These are phyloP conservation scores for Phlebiopsis flavidoalba DNA, from an alignment of 768 basidiomycete genomes.

Conservation along the genomic window DNA sequence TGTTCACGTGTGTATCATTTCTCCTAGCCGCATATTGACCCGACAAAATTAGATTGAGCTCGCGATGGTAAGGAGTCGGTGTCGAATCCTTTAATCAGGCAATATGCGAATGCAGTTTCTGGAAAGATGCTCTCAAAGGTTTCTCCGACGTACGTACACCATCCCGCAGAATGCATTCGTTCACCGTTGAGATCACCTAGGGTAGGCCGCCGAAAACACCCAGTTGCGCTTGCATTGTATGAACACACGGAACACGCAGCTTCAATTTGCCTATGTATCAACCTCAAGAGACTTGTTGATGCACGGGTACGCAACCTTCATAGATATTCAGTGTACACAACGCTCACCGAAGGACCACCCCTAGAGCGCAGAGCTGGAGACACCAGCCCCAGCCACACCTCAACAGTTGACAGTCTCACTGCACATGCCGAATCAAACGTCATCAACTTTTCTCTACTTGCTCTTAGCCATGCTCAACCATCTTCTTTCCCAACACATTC, in stretches of 20 bases:
- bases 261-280: conserved; percentile 61
- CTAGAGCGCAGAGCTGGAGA: conserved; percentile 38
- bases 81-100: conserved; percentile 68
- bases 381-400: conserved; percentile 58
- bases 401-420: conserved; percentile 50
- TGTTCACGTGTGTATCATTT: conserved; percentile 14
- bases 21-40: not conserved
- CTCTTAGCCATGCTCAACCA: conserved; percentile 62
- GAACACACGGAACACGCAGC: conserved; percentile 44
- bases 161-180: not conserved
- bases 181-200: conserved; percentile 34
- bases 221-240: conserved; percentile 70
- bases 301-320: conserved; percentile 54
- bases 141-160: conserved; percentile 51
- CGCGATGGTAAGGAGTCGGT: conserved; percentile 70
- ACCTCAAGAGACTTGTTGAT: conserved; percentile 79
- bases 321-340: not conserved
- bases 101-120: conserved; percentile 84
- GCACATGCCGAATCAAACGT: conserved; percentile 70
- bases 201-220: conserved; percentile 74
- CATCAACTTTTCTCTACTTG: conserved; percentile 73
- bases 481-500: conserved; percentile 49
- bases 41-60: conserved; percentile 50
- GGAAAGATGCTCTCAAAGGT: conserved; percentile 73
- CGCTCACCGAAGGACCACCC: not conserved